A percentile compares a stretch with the other conserved stretches of the same genome.
phyloP scores from a whole-genome alignment of 371 early-diverging fungal species.

The Apophysomyces sp. region DNA sequence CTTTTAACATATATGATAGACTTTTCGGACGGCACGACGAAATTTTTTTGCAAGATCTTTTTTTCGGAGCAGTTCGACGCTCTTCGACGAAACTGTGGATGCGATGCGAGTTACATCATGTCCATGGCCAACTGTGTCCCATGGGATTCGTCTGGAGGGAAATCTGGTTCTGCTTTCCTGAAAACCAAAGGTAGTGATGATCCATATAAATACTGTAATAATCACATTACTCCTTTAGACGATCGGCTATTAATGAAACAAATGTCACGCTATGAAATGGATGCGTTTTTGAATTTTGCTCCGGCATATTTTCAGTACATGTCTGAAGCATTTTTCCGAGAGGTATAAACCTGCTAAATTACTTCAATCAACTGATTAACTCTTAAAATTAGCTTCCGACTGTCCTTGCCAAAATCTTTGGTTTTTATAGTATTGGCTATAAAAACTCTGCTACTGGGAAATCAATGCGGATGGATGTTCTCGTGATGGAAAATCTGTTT shows the following conservation, averaged over 20 bases:
- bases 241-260: constrained; percentile 94
- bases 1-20: constrained; percentile 19
- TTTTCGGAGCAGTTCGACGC: constrained; percentile 96
- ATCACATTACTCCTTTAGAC: constrained; percentile 45
- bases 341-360: constrained; percentile 43
- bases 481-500: constrained; percentile 97
- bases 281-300: constrained; percentile 91
- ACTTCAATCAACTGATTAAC: background rate
- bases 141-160: constrained; percentile 91
- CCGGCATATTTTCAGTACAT: constrained; percentile 94
- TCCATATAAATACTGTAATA: background rate
- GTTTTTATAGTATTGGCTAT: constrained; percentile 88
- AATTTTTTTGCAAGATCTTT: constrained; percentile 86
- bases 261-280: constrained; percentile 83
- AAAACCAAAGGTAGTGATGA: constrained; percentile 67
- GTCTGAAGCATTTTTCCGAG: constrained; percentile 82
- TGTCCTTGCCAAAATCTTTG: constrained; percentile 92
- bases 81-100: constrained; percentile 82
- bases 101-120: constrained; percentile 81
- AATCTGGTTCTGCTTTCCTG: constrained; percentile 89
- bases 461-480: constrained; percentile 84
- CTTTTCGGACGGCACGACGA: constrained; percentile 76
- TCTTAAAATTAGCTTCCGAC: constrained; percentile 70
- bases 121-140: constrained; percentile 84
- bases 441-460: constrained; percentile 84